Base-by-base conservation (phyloP, 1,284 basidiomycete species). In the Rugosomyces carneus region DNA sequence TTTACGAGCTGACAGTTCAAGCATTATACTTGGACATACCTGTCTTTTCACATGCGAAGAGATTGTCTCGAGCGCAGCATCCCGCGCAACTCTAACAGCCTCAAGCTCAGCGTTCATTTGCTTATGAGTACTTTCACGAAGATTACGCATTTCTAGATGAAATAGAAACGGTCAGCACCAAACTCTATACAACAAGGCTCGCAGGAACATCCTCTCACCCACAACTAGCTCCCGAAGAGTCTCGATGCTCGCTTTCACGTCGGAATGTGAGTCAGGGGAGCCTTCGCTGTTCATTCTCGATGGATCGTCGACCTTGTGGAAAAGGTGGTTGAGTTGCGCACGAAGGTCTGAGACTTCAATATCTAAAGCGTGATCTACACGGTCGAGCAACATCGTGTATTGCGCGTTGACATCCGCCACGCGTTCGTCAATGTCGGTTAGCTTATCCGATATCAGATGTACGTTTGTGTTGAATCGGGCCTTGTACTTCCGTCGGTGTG, bases 341-440 rank as follows among this genome's bases (percentile, higher is more conserved):
- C 71, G 68, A 2, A 78, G 54, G 24, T 60, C 64, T 11, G 64
- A 65, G 42, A 70, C 51, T 37, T 65, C 64, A 1, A 60, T 57
- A 45, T 64, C 54, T 27, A 50, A 50, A 35, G 42, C 56, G 43
- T 55, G 56, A 6, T 67, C 65, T 16, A 69, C 52, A 40, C 62
- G 60, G 24, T 62, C 65, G 37, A 54, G 61, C 42, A 67, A 60
- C 48, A 55, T 60, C 47, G 35, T 62, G 58, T 66, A 71, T 15
- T 71, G 62, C n/a, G 60, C 61, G 24, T 71, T 65, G 21, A 72
- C 59, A 34, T 73, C 70, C 7, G 60, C 60, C 20, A 72, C 57
- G 24, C 70, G 62, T n/a, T 71, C 69, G 36, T 70, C 64, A 34
- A 76, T 60, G 32, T 70, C 65, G 8, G 63, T 57, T 31, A 73